Conservation (phyloP, 2,329 filamentous ascomycete species). For the Verticillium isaacii region DNA sequence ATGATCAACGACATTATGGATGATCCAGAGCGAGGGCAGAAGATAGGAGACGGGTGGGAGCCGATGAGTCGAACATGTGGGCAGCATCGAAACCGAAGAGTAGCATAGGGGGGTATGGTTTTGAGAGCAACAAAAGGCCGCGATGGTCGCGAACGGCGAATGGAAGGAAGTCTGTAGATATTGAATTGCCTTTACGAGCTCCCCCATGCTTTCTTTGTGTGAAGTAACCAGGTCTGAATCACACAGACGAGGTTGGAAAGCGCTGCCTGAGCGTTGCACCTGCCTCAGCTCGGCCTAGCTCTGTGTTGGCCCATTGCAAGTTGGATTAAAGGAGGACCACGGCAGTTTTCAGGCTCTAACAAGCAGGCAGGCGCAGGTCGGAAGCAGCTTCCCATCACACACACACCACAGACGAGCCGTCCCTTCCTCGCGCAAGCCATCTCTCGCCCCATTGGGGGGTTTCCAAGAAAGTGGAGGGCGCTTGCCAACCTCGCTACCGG, state of each 20-base stretch:
- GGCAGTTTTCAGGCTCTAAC: background rate
- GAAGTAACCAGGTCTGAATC: too few relatives aligned
- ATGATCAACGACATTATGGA: too few relatives aligned
- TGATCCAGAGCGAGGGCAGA: too few relatives aligned
- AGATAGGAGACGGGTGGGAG: too few relatives aligned
- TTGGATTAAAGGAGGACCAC: background rate
- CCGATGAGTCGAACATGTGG: too few relatives aligned
- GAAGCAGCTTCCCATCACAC: background rate
- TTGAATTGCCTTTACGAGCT: too few relatives aligned
- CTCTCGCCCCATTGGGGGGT: background rate
- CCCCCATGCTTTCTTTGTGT: too few relatives aligned
- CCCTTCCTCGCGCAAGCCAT: background rate
- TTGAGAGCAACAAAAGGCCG: background rate
- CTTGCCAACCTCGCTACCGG: background rate
- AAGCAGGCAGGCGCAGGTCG: background rate
- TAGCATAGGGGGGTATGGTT: too few relatives aligned
- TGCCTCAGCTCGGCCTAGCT: background rate
- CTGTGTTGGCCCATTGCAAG: background rate
- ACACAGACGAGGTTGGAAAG: too few relatives aligned
- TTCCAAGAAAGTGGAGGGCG: background rate
- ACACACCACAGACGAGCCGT: background rate
- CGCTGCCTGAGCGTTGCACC: background rate
- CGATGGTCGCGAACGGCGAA: background rate
- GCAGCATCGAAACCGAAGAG: too few relatives aligned
- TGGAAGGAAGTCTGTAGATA: background rate